These are phyloP conservation scores for Karstenula rhodostoma DNA, from an alignment of 2,329 filamentous ascomycete genomes.

Conservation along the genomic window DNA sequence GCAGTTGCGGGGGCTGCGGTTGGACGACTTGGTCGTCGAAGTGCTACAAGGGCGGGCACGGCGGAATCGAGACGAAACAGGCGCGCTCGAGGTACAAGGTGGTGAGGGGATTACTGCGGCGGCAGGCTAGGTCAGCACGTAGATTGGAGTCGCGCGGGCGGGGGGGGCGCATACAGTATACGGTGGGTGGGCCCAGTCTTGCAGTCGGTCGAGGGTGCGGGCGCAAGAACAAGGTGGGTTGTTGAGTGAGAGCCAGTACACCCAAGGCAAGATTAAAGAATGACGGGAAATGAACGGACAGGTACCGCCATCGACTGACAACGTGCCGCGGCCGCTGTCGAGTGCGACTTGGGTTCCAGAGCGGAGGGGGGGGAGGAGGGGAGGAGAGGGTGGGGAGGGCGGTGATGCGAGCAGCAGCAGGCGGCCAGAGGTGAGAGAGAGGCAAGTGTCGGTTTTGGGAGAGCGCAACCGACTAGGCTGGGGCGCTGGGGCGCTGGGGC, in stretches of 20 bases:
- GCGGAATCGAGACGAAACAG: slow-evolving; percentile 50
- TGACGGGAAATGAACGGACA: slow-evolving; percentile 50
- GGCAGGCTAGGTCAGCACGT: slow-evolving; percentile 40
- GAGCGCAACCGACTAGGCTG: slow-evolving; percentile 24
- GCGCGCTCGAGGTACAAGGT: slow-evolving; percentile 47
- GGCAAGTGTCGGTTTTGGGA: slow-evolving; percentile 24
- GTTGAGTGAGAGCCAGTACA: slow-evolving; percentile 48
- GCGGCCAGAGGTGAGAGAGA: slow-evolving; percentile 30
- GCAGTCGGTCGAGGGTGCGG: slow-evolving; percentile 8
- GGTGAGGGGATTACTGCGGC: slow-evolving; percentile 43
- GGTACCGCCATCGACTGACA: slow-evolving; percentile 42
- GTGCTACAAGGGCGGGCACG: slow-evolving; percentile 43
- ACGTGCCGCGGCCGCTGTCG: slow-evolving; percentile 31
- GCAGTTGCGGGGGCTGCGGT: slow-evolving; percentile 28
- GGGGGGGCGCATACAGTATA: slow-evolving; percentile 36
- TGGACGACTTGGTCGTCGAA: slow-evolving; percentile 29
- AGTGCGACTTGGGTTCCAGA: slow-evolving; percentile 47
- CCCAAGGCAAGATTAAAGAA: slow-evolving; percentile 46
- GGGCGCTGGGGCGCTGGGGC: slow-evolving; percentile 19
- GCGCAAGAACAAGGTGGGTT: slow-evolving; percentile 21
- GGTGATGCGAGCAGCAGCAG: slow-evolving; percentile 28
- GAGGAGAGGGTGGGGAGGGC: slow-evolving; percentile 23
- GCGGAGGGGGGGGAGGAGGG: slow-evolving; percentile 16
- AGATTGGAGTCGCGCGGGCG: slow-evolving; percentile 26
- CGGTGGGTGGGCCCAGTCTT: slow-evolving; percentile 5